Conservation (phyloP, 192 early-diverging fungal species). For the Coemansia sp. region DNA sequence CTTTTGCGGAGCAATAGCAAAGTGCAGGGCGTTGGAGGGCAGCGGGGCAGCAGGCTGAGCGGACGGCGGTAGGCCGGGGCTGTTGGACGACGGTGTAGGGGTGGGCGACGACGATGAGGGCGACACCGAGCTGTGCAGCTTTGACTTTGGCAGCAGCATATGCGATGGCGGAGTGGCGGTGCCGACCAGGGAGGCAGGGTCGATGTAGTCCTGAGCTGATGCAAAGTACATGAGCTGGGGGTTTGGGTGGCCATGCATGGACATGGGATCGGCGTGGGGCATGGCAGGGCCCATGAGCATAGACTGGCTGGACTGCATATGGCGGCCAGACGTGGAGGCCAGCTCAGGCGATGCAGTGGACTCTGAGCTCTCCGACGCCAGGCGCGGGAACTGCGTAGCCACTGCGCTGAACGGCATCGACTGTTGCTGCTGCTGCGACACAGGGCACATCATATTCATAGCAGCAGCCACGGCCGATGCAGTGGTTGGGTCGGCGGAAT, state of each 20-base stretch:
- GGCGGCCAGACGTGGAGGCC: slow-evolving; percentile 16
- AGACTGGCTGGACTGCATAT: slow-evolving; percentile 7
- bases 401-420: neutral
- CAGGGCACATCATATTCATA: slow-evolving; percentile 13
- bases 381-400: slow-evolving; percentile 31
- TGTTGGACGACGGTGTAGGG: slow-evolving; percentile 32
- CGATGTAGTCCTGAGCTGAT: slow-evolving; percentile 31
- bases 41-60: slow-evolving; percentile 4
- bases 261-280: neutral
- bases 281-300: slow-evolving; percentile 1
- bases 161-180: slow-evolving; percentile 26
- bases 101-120: slow-evolving; percentile 44
- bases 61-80: slow-evolving; percentile 22
- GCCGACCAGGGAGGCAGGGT: slow-evolving; percentile 20
- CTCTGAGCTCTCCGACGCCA: slow-evolving; percentile 41
- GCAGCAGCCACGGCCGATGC: slow-evolving; percentile 18
- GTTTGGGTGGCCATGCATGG: neutral
- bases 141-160: slow-evolving; percentile 27
- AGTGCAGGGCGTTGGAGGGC: slow-evolving; percentile 27
- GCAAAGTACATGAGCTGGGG: slow-evolving; percentile 18
- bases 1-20: slow-evolving; percentile 45
- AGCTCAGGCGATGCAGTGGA: slow-evolving; percentile 49
- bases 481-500: slow-evolving; percentile 9
- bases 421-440: slow-evolving; percentile 1
- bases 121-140: slow-evolving; percentile 26